Conservation (phyloP, 2,329 filamentous ascomycete genomes). For the Trichoderma harzianum region DNA sequence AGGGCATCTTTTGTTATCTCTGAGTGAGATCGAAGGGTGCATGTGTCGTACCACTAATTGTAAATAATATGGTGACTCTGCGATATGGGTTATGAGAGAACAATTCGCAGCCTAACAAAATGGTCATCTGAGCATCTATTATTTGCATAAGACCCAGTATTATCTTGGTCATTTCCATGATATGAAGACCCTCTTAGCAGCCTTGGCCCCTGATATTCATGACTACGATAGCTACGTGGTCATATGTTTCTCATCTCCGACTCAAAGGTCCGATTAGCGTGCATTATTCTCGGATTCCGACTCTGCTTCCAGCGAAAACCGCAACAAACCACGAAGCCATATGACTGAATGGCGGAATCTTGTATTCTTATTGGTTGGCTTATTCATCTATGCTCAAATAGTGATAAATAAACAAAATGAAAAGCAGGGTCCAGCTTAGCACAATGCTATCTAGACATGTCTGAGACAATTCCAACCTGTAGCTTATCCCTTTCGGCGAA, state of each 20-base stretch:
- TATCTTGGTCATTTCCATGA: neutral
- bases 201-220: neutral
- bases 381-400: neutral
- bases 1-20: neutral
- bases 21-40: neutral
- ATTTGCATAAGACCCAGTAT: neutral
- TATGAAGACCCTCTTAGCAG: neutral
- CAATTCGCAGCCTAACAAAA: neutral
- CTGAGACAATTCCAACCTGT: neutral
- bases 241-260: neutral
- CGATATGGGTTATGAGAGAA: neutral
- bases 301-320: neutral
- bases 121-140: neutral
- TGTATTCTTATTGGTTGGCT: neutral
- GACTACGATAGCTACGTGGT: neutral
- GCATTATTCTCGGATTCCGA: neutral
- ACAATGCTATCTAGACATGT: neutral
- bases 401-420: neutral
- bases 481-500: neutral
- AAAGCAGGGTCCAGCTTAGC: neutral
- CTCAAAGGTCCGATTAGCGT: neutral
- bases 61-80: neutral
- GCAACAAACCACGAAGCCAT: neutral
- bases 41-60: neutral
- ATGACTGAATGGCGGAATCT: neutral